A percentile compares a stretch with the other conserved stretches of the same genome.
phyloP scores from a whole-genome alignment of 2,329 filamentous ascomycete genomes.

The Trichophyton mentagrophytes region DNA sequence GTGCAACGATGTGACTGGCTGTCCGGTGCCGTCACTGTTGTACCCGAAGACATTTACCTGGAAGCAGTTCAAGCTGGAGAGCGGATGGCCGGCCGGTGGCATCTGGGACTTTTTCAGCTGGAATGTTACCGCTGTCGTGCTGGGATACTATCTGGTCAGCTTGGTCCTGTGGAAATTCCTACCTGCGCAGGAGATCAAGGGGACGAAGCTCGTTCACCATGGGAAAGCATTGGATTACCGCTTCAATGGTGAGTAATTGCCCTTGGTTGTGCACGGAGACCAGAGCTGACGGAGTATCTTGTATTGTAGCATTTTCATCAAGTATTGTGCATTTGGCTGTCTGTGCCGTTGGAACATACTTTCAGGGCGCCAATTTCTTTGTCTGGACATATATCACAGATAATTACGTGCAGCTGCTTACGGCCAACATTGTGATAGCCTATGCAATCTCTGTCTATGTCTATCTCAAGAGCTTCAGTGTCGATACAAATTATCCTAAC shows the following conservation, averaged over 20 bases:
- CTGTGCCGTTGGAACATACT: conserved; percentile 58
- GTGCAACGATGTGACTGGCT: conserved; percentile 88
- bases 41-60: conserved; percentile 58
- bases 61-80: conserved; percentile 61
- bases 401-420: conserved; percentile 77
- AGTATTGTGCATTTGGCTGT: conserved; percentile 59
- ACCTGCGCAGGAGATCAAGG: conserved; percentile 59
- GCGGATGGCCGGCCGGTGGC: conserved; percentile 67
- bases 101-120: conserved; percentile 57
- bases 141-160: conserved; percentile 68
- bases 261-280: not conserved
- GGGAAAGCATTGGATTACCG: conserved; percentile 63
- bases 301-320: conserved; percentile 54
- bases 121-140: conserved; percentile 53
- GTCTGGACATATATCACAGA: conserved; percentile 90
- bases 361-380: conserved; percentile 67
- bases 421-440: conserved; percentile 66
- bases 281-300: not conserved
- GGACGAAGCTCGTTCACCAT: conserved; percentile 56
- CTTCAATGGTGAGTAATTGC: conserved; percentile 50
- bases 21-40: conserved; percentile 70
- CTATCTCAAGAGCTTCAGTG: conserved; percentile 69
- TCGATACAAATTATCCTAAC: conserved; percentile 42
- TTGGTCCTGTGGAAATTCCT: conserved; percentile 62
- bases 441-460: conserved; percentile 62